Conservation (phyloP, 768 basidiomycete species). For the Saitozyma sp. region DNA sequence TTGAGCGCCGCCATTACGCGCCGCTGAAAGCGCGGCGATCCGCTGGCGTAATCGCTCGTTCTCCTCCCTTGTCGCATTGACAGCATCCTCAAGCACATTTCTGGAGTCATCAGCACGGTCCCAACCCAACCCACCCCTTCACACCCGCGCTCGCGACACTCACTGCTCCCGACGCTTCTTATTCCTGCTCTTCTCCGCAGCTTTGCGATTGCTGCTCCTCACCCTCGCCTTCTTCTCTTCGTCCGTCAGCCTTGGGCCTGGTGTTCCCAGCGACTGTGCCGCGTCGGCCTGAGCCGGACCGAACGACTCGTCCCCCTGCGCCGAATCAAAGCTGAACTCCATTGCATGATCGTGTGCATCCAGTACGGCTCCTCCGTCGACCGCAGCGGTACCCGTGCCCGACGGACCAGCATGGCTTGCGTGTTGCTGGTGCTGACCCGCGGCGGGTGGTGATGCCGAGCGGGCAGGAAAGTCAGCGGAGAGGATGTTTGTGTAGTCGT, state of each 20-base stretch:
- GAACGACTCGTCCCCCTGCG: no score
- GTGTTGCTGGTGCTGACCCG: no score
- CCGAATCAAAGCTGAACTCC: no score
- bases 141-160: slow-evolving; percentile 11
- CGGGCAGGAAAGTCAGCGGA: slow-evolving; percentile 1
- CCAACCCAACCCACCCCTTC: background rate
- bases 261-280: no score
- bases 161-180: slow-evolving; percentile 46
- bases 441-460: background rate
- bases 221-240: slow-evolving; percentile 40
- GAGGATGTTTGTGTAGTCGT: background rate
- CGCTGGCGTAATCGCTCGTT: slow-evolving; percentile 39
- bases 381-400: no score
- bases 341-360: no score
- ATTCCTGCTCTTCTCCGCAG: slow-evolving; percentile 42
- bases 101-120: background rate
- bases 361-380: no score
- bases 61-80: slow-evolving; percentile 24
- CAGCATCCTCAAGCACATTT: background rate
- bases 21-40: slow-evolving; percentile 24
- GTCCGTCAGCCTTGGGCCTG: slow-evolving; percentile 8
- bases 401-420: no score
- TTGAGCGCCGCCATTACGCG: slow-evolving; percentile 2
- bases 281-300: no score
- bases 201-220: slow-evolving; percentile 44